Evolutionary conservation across 352 stramenopile genomes (phyloP).

Genomic region (Globisporangium spiculum): DNA sequence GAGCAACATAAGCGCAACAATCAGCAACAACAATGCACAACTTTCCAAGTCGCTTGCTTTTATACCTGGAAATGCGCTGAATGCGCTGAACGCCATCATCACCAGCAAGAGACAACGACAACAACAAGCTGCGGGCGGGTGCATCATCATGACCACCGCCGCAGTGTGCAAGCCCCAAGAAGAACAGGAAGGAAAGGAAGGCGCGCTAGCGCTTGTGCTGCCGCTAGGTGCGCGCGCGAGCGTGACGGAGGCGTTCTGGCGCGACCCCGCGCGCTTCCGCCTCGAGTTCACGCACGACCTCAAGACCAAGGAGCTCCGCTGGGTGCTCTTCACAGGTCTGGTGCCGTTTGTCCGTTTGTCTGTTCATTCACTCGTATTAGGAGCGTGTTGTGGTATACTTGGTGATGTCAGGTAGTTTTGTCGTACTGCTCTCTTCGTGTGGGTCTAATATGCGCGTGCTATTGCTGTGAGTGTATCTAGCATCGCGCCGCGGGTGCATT

Average conservation of each 20-base stretch:
- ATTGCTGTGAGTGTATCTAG: slow-evolving; percentile 13
- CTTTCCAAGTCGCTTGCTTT: background rate
- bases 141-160: slow-evolving; percentile 1
- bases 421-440: background rate
- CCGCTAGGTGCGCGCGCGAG: slow-evolving; percentile 31
- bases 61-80: background rate
- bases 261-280: slow-evolving; percentile 47
- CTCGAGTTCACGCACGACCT: slow-evolving; percentile 70
- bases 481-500: slow-evolving; percentile 51
- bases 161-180: background rate
- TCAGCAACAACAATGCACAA: background rate
- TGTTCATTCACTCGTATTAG: background rate
- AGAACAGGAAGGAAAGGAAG: background rate
- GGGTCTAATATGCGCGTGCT: background rate
- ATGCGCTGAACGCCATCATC: background rate
- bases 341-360: background rate
- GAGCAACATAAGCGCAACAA: too few relatives aligned
- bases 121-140: background rate
- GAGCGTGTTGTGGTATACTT: background rate
- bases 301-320: slow-evolving; percentile 71
- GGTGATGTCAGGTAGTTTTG: background rate
- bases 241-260: slow-evolving; percentile 44
- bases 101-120: background rate
- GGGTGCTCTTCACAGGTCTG: slow-evolving; percentile 72
- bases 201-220: background rate